These are phyloP conservation scores for Boletus barrowsii DNA, from an alignment of 768 basidiomycete species.

Conservation along the genomic window DNA sequence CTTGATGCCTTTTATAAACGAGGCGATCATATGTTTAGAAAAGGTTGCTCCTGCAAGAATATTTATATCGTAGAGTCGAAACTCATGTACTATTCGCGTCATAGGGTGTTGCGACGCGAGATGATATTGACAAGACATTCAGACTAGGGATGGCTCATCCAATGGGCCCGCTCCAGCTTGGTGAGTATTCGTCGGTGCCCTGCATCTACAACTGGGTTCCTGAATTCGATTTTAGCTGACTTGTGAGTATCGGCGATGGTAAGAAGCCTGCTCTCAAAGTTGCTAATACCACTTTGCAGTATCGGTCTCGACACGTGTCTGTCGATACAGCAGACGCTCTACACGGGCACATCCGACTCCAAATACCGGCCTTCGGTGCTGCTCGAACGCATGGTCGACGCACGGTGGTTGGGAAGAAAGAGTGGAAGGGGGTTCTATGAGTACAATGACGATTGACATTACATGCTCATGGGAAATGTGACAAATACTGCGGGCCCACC, in stretches of 20 bases:
- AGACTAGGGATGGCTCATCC: constrained; percentile 93
- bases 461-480: not conserved
- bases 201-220: not conserved
- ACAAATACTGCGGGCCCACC: no score
- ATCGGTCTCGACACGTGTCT: constrained; percentile 98
- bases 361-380: constrained; percentile 93
- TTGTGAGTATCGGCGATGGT: constrained; percentile 23
- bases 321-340: constrained; percentile 86
- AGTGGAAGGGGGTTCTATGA: constrained; percentile 95
- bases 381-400: constrained; percentile 94
- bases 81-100: not conserved
- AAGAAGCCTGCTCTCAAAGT: not conserved
- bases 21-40: constrained; percentile 93
- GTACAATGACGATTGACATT: constrained; percentile 42
- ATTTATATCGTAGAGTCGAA: not conserved
- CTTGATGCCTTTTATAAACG: constrained; percentile 97
- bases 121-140: constrained; percentile 94
- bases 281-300: constrained; percentile 36
- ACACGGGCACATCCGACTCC: constrained; percentile 85
- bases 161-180: constrained; percentile 91
- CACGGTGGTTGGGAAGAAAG: constrained; percentile 91
- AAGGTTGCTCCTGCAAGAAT: constrained; percentile 45
- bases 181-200: constrained; percentile 31
- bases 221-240: constrained; percentile 24
- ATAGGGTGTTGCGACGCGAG: constrained; percentile 85